Base-by-base conservation (phyloP, 306 rosid genomes). In the Cucurbita argyrosperma region DNA sequence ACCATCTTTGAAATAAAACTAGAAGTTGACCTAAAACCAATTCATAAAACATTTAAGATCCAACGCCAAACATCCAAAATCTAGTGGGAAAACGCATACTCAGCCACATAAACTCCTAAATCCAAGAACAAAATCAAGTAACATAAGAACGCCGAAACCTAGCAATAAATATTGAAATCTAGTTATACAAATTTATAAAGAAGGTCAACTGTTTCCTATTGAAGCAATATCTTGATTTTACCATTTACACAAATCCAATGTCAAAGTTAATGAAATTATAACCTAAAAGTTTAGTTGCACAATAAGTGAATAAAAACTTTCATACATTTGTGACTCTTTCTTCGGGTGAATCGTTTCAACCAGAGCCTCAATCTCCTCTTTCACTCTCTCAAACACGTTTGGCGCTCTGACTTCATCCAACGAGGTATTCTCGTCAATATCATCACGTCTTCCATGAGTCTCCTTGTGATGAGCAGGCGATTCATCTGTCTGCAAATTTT, bases 391-490 rank as follows among this genome's bases (percentile, higher is more conserved):
- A 15, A 75, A 47, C 26, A 75, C 72, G 51, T 52, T 75, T 39
- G 78, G 78, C 59, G 60, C 78, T 21, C 26, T 75, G 39, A 75
- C 78, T 62, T 75, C 62, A 47, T 75, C 78, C 15, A 51, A 10
- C 16, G 78, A 35, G 12, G 72, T 61, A 60, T 49, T 46, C 49
- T 60, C 78, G 16, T 75, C 78, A 39, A 75, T 75, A 43, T 60
- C 78, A 15, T 61, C 5, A 11, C 78, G 67, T 55, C 15, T 75
- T 75, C 78, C 78, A 61, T 75, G 78, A 46, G 78, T 61, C 19
- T 75, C 75, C 46, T 52, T 77, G 76, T 82, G 52, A 79, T 85
- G 89, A 14, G 0, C 74, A 30, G 92, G 85, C 43, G 87, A 76
- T 71, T 79, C 79, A 40, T 83, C 83, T 72, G 69, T 63, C 72